phyloP scores from a whole-genome alignment of 805 yeast species.

The Saturnispora ahearnii region DNA sequence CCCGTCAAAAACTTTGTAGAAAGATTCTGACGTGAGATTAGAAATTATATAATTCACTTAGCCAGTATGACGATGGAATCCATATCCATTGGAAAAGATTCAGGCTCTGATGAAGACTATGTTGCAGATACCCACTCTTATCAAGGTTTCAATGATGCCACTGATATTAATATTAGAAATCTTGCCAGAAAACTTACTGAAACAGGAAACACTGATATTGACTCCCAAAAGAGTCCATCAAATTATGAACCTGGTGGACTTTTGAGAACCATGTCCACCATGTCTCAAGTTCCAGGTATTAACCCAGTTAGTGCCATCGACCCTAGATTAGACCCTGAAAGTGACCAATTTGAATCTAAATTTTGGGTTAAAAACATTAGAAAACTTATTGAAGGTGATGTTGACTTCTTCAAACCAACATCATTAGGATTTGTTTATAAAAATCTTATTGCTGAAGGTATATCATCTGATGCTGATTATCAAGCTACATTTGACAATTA shows the following conservation, averaged over 20 bases:
- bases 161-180: slow-evolving; percentile 29
- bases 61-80: slow-evolving; percentile 14
- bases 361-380: slow-evolving; percentile 62
- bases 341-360: slow-evolving; percentile 49
- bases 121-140: slow-evolving; percentile 16
- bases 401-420: slow-evolving; percentile 55
- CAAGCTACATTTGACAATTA: slow-evolving; percentile 49
- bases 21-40: too few relatives aligned
- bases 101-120: slow-evolving; percentile 8
- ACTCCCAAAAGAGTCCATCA: not conserved
- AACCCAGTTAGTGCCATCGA: slow-evolving; percentile 29
- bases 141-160: slow-evolving; percentile 31
- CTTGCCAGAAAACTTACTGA: slow-evolving; percentile 35
- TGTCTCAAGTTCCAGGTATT: slow-evolving; percentile 46
- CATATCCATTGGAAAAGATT: slow-evolving; percentile 21
- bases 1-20: not conserved
- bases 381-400: slow-evolving; percentile 42
- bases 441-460: slow-evolving; percentile 52
- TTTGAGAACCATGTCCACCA: slow-evolving; percentile 34
- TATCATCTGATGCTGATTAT: slow-evolving; percentile 59
- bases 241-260: slow-evolving; percentile 14
- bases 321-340: slow-evolving; percentile 48
- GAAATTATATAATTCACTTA: not conserved
- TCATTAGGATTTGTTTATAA: slow-evolving; percentile 52
- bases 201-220: slow-evolving; percentile 9